These are phyloP conservation scores for Phytophthora ramorum DNA, from an alignment of 352 stramenopile genomes.

Conservation along the genomic window DNA sequence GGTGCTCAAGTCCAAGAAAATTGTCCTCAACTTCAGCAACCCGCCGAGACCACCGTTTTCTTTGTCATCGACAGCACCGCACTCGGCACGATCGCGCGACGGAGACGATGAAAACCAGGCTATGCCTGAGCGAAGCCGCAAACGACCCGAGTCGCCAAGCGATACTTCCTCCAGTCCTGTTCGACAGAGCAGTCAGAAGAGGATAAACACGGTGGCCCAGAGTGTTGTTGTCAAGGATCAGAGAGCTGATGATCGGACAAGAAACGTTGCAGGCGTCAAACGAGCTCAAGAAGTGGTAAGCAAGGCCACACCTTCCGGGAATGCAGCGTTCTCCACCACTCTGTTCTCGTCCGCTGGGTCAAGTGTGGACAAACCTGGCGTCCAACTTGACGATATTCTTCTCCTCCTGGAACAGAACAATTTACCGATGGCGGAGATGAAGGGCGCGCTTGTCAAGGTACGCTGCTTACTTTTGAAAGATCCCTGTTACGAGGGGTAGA, in stretches of 20 bases:
- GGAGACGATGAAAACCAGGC: constrained; percentile 34
- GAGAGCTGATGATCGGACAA: not conserved
- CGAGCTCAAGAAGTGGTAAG: constrained; percentile 2
- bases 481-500: not conserved
- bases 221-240: not conserved
- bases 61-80: constrained; percentile 7
- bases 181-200: constrained; percentile 51
- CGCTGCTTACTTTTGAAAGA: not conserved
- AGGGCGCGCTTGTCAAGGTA: constrained; percentile 62
- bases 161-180: constrained; percentile 44
- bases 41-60: constrained; percentile 18
- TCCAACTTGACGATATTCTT: constrained; percentile 54
- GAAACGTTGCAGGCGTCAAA: not conserved
- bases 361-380: constrained; percentile 16
- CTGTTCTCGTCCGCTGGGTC: constrained; percentile 8
- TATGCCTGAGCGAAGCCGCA: constrained; percentile 48
- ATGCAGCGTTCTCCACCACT: constrained; percentile 5
- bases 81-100: constrained; percentile 19
- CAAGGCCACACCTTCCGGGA: constrained; percentile 1
- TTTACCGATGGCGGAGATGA: constrained; percentile 41
- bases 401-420: constrained; percentile 59
- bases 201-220: constrained; percentile 41
- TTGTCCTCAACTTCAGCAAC: constrained; percentile 49
- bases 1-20: constrained; percentile 63
- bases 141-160: constrained; percentile 57